Evolutionary conservation across 805 yeast species (phyloP).

Genomic region (Wickerhamiella kazuoi): DNA sequence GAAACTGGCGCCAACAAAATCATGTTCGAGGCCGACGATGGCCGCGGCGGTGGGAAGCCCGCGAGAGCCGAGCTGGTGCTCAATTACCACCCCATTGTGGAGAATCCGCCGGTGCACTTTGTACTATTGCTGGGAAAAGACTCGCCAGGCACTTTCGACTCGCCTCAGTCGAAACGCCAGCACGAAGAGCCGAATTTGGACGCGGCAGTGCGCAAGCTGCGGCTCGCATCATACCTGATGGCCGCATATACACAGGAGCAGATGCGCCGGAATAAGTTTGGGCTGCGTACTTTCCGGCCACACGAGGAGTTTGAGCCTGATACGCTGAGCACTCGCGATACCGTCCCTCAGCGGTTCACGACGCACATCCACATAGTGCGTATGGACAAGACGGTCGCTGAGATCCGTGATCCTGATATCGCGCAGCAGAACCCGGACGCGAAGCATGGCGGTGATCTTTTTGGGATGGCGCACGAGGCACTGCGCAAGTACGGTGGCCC

Average conservation of each 20-base stretch:
- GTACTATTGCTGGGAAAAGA: slow-evolving; percentile 64
- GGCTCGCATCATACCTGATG: slow-evolving; percentile 75
- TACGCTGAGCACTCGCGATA: slow-evolving; percentile 34
- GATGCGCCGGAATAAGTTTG: slow-evolving; percentile 62
- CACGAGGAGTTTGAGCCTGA: slow-evolving; percentile 44
- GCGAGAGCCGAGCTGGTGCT: slow-evolving; percentile 21
- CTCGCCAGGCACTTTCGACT: slow-evolving; percentile 52
- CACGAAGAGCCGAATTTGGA: slow-evolving; percentile 47
- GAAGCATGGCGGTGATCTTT: slow-evolving; percentile 54
- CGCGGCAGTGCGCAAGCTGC: slow-evolving; percentile 53
- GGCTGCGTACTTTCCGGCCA: slow-evolving; percentile 60
- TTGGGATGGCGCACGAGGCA: slow-evolving; percentile 64
- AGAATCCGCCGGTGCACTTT: slow-evolving; percentile 64
- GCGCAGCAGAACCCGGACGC: slow-evolving; percentile 81
- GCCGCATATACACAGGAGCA: slow-evolving; percentile 85
- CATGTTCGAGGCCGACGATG: slow-evolving; percentile 24
- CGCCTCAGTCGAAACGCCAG: slow-evolving; percentile 29
- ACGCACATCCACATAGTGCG: slow-evolving; percentile 66
- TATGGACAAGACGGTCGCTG: slow-evolving; percentile 46
- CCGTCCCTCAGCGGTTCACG: slow-evolving; percentile 29
- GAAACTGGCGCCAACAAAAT: slow-evolving; percentile 51
- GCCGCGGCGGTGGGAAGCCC: not conserved
- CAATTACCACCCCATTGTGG: slow-evolving; percentile 36
- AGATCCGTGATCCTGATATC: slow-evolving; percentile 55
- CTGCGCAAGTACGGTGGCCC: slow-evolving; percentile 39